These are phyloP conservation scores for Paraphaeosphaeria minitans DNA, from an alignment of 2,329 filamentous ascomycete species.

Conservation along the genomic window DNA sequence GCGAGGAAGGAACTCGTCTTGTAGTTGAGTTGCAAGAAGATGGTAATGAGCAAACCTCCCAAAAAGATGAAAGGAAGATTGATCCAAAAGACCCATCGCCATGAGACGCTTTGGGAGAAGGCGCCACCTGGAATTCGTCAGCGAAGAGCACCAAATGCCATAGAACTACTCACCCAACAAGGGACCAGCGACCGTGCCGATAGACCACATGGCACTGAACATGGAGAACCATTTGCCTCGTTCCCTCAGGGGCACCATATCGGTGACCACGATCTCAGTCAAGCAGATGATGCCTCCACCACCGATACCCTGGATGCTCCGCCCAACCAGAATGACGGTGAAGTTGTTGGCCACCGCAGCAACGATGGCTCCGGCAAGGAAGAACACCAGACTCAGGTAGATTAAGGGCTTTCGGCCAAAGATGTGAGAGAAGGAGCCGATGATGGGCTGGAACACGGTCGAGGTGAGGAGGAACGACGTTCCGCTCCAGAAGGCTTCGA, in stretches of 20 bases:
- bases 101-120: slow-evolving; percentile 58
- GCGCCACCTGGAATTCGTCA: slow-evolving; percentile 50
- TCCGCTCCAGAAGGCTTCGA: slow-evolving; percentile 52
- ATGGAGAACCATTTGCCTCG: slow-evolving; percentile 52
- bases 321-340: slow-evolving; percentile 45
- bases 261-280: slow-evolving; percentile 53
- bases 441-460: slow-evolving; percentile 59
- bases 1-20: slow-evolving; percentile 53
- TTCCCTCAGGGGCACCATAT: slow-evolving; percentile 52
- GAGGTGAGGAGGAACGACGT: slow-evolving; percentile 69
- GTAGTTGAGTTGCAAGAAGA: slow-evolving; percentile 61
- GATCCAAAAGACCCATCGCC: slow-evolving; percentile 70
- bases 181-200: slow-evolving; percentile 61
- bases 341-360: slow-evolving; percentile 47
- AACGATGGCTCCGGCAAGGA: slow-evolving; percentile 45
- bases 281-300: slow-evolving; percentile 50
- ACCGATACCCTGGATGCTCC: slow-evolving; percentile 49
- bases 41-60: slow-evolving; percentile 53
- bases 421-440: slow-evolving; percentile 48
- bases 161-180: slow-evolving; percentile 35
- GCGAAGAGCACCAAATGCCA: background rate
- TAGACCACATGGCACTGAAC: slow-evolving; percentile 56
- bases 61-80: slow-evolving; percentile 64
- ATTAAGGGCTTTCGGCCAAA: slow-evolving; percentile 49
- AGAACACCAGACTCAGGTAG: slow-evolving; percentile 42